phyloP scores from a whole-genome alignment of 2,329 filamentous ascomycete genomes.

The Penicillium sp. region DNA sequence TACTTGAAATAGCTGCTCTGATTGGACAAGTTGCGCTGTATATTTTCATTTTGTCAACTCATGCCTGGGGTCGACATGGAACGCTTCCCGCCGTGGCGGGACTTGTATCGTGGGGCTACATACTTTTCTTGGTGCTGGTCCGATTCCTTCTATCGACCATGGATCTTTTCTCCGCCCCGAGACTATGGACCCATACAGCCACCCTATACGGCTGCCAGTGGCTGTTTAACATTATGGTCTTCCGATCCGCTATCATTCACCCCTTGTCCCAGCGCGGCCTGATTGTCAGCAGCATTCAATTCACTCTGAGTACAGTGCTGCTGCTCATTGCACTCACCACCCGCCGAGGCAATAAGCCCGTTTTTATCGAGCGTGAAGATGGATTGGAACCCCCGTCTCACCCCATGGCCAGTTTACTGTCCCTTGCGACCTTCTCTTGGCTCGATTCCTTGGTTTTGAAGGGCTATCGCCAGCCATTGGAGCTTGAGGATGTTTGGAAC shows the following conservation, averaged over 20 bases:
- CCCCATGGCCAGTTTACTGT: constrained; percentile 83
- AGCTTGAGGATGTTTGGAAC: constrained; percentile 89
- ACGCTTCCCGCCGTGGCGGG: constrained; percentile 63
- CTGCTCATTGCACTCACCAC: constrained; percentile 75
- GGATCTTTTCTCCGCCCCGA: constrained; percentile 65
- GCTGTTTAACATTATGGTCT: constrained; percentile 71
- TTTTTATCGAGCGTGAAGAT: constrained; percentile 84
- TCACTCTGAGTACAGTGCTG: constrained; percentile 70
- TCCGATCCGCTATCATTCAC: constrained; percentile 83
- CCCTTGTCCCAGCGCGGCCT: constrained; percentile 63
- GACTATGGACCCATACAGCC: constrained; percentile 91
- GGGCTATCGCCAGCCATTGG: constrained; percentile 80
- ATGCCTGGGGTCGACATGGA: constrained; percentile 59
- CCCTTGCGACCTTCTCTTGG: constrained; percentile 85
- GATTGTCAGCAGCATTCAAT: constrained; percentile 69
- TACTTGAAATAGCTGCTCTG: constrained; percentile 74
- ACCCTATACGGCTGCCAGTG: constrained; percentile 79
- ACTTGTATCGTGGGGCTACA: constrained; percentile 76
- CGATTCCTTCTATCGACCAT: constrained; percentile 64
- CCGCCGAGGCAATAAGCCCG: constrained; percentile 86
- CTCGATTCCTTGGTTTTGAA: constrained; percentile 84
- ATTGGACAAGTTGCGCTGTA: constrained; percentile 70
- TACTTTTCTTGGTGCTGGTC: constrained; percentile 68
- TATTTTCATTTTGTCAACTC: constrained; percentile 60
- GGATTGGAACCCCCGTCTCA: constrained; percentile 84